phyloP scores from a whole-genome alignment of 2,329 filamentous ascomycete genomes.

The Penicillium vulpinum region DNA sequence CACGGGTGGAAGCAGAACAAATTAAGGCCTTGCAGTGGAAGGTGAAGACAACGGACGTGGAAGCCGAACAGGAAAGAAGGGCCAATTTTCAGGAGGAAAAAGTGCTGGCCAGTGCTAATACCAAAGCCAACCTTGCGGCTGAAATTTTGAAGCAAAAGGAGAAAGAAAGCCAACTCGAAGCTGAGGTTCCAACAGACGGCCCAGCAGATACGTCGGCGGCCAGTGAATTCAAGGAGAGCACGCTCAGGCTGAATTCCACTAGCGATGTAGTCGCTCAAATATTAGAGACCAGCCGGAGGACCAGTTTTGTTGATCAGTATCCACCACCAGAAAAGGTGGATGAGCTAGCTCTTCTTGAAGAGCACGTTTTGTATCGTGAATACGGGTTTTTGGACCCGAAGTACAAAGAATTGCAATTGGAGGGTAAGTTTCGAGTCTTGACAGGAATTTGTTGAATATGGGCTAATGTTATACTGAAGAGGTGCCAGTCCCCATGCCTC shows the following conservation, averaged over 20 bases:
- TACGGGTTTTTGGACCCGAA: constrained; percentile 15
- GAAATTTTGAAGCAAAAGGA: not conserved
- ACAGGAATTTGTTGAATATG: not conserved
- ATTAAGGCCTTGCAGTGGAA: not conserved
- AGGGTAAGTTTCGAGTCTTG: constrained; percentile 17
- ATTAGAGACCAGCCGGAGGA: not conserved
- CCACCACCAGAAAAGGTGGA: not conserved
- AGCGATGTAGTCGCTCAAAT: not conserved
- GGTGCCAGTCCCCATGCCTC: constrained; percentile 48
- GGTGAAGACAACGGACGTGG: not conserved
- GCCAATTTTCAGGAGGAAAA: not conserved
- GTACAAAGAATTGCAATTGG: constrained; percentile 10
- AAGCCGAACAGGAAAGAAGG: not conserved
- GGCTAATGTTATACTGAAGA: constrained; percentile 26
- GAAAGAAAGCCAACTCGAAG: not conserved
- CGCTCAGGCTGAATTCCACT: not conserved
- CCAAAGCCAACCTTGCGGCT: not conserved
- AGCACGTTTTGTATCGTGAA: not conserved
- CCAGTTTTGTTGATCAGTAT: not conserved
- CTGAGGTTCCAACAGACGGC: not conserved
- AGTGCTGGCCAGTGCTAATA: not conserved
- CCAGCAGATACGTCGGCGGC: not conserved
- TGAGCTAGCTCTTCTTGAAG: not conserved
- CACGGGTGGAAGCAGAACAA: not conserved
- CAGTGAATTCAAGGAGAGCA: not conserved